Base-by-base conservation (phyloP, 2,329 filamentous ascomycete species). In the Exophiala sideris region DNA sequence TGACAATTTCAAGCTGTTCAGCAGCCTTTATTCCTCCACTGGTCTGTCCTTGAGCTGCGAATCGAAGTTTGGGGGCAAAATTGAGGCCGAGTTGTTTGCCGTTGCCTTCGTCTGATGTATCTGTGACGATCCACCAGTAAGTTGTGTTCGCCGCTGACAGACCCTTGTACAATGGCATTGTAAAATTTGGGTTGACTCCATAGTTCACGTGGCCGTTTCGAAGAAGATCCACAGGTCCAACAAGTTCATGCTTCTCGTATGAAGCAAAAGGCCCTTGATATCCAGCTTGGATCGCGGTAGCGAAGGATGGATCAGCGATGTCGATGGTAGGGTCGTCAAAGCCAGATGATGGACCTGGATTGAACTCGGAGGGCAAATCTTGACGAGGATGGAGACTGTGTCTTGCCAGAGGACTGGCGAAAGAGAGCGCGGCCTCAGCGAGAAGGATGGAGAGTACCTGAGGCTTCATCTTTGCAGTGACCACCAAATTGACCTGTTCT, bases 271-370 rank as follows among this genome's bases (percentile, higher is more conserved):
- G 21, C 7, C 42, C 42, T 45, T 48, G 34, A 20, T 48, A 48
- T 5, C 45, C 45, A 14, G 45, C 34, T 29, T 35, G 32, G 16
- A 48, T 38, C 10, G 45, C 45, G 10, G 45, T 48, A 14, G 45
- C 45, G 45, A 48, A 48, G 45, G 45, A 48, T 12, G 45, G 45
- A n/a, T 48, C 45, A 3, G 45, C 45, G 34, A 48, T 48, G 16
- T 48, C 33, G 14, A 48, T 39, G 18, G 45, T 48, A 34, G 45
- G 45, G 34, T 48, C 45, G 16, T 48, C 45, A 21, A 20, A 48
- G 14, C 45, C 45, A 9, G 45, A 48, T 20, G 35, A 21, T 10
- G 45, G 45, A 10, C 21, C 33, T 20, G 45, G 33, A 7, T 48
- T 18, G 45, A 48, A 48, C n/a, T 48, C 45, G 4, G 45, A 48